Base-by-base conservation (phyloP, 768 basidiomycete species). In the Phanerochaete carnosa region DNA sequence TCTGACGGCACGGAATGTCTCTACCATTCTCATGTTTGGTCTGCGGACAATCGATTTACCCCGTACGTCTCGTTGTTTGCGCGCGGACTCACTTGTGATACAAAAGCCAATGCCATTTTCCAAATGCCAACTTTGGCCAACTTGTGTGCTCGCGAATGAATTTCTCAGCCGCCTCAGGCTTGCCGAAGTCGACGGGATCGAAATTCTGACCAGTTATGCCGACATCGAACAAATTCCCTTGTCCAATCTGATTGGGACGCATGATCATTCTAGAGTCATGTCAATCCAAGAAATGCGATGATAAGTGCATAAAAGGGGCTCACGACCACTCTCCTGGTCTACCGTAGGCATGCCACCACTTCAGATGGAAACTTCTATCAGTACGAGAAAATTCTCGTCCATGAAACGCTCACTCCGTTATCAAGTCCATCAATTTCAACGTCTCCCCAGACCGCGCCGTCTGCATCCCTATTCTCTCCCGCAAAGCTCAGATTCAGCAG, bases 11-110 rank as follows among this genome's bases (percentile, higher is more conserved):
- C 28, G 25, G 50, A 52, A 62, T 25, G 50, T 58, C 23, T 54
- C 53, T 3, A 58, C 57, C 47, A 62, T 58, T 16, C 61, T 13
- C 26, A 62, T 62, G 33, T 62, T 62, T 5, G 61, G 61, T 46
- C 61, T 62, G 28, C 43, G 19, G 25, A 26, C 6, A 13, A n/a
- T 45, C 13, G 32, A 15, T 19, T 8, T 43, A 19, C 19, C 11
- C 11, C 4, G 19, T 43, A n/a, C n/a, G n/a, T n/a, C n/a, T n/a
- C n/a, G 39, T 11, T 43, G 16, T 43, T 4, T 8, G 5, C 6
- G 11, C 16, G 39, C 11, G 19, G 39, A 29, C 57, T 58, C 35
- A 58, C 57, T 58, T 58, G 30, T 28, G 47, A 8, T 47, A 55
- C 11, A 45, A 55, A 30, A 60, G 11, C 52, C 53, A 54, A 9